These are phyloP conservation scores for Mrakia frigida DNA, from an alignment of 768 basidiomycete species.

Conservation along the genomic window DNA sequence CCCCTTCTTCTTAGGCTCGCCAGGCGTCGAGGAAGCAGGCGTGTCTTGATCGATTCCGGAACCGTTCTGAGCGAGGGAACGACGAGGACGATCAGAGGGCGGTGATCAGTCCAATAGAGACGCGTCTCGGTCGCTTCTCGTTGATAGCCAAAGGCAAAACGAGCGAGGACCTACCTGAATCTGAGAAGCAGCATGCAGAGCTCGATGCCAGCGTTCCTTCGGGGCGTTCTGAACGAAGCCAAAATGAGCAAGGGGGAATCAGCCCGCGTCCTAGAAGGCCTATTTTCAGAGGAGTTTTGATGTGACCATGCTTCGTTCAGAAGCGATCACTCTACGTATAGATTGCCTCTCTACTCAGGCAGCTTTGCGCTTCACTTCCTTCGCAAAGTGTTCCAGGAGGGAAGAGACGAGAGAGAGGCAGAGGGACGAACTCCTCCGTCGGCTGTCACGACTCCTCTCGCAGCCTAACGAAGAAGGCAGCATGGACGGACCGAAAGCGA, in stretches of 20 bases:
- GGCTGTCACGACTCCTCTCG: no score
- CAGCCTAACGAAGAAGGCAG: background rate
- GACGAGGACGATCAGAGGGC: background rate
- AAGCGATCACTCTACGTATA: no score
- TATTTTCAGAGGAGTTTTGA: background rate
- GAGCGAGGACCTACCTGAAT: slow-evolving; percentile 15
- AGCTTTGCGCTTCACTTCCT: no score
- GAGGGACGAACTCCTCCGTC: no score
- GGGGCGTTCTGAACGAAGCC: slow-evolving; percentile 14
- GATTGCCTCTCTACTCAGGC: no score
- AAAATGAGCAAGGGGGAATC: no score
- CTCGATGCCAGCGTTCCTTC: slow-evolving; percentile 24
- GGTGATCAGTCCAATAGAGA: no score
- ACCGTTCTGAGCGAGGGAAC: background rate
- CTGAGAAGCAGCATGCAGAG: slow-evolving; percentile 24
- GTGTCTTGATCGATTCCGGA: background rate
- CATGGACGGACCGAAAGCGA: background rate
- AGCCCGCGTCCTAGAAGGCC: background rate
- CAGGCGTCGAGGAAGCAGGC: background rate
- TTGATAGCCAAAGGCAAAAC: background rate
- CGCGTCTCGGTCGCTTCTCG: no score
- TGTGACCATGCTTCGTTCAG: no score
- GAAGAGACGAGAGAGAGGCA: no score
- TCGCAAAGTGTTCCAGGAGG: no score
- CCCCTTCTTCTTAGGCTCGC: background rate